Evolutionary conservation across 805 yeast genomes (phyloP).

Genomic region (Candida broadrunensis): DNA sequence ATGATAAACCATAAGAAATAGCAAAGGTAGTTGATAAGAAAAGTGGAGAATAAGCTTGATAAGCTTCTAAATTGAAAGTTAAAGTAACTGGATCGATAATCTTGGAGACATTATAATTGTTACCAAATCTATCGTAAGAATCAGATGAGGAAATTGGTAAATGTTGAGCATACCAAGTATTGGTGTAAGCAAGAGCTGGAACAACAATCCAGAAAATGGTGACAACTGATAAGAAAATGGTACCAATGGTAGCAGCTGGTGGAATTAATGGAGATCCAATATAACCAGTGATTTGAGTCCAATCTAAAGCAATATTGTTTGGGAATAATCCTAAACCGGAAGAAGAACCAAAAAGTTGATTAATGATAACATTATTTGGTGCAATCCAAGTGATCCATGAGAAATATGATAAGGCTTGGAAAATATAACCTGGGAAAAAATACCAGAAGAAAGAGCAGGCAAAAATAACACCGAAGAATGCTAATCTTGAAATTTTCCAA

Average conservation of each 20-base stretch:
- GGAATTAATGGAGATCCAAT: conserved; percentile 64
- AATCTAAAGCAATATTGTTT: conserved; percentile 62
- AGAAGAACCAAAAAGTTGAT: conserved; percentile 60
- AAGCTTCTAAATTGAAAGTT: conserved; percentile 45
- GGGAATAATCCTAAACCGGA: conserved; percentile 67
- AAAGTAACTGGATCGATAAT: conserved; percentile 40
- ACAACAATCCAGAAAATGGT: conserved; percentile 54
- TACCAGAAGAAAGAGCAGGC: conserved; percentile 45
- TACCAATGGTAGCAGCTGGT: conserved; percentile 51
- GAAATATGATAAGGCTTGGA: conserved; percentile 57
- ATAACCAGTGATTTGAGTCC: conserved; percentile 58
- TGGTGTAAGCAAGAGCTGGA: conserved; percentile 53
- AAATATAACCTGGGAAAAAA: conserved; percentile 61
- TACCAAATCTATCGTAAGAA: conserved; percentile 50
- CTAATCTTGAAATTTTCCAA: conserved; percentile 56
- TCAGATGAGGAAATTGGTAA: conserved; percentile 50
- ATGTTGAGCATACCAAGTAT: conserved; percentile 57
- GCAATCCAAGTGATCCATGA: conserved; percentile 66
- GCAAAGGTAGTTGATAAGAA: conserved; percentile 58
- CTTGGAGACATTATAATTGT: conserved; percentile 46
- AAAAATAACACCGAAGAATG: conserved; percentile 45
- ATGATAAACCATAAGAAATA: conserved; percentile 54
- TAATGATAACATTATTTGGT: conserved; percentile 58
- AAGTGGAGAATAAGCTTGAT: conserved; percentile 60
- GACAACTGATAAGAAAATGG: conserved; percentile 34